Percentiles rank a stretch among this genome's conserved stretches.
Evolutionary conservation across 371 early-diverging fungal genomes (phyloP).

Genomic region (Syncephalastrum racemosum): DNA sequence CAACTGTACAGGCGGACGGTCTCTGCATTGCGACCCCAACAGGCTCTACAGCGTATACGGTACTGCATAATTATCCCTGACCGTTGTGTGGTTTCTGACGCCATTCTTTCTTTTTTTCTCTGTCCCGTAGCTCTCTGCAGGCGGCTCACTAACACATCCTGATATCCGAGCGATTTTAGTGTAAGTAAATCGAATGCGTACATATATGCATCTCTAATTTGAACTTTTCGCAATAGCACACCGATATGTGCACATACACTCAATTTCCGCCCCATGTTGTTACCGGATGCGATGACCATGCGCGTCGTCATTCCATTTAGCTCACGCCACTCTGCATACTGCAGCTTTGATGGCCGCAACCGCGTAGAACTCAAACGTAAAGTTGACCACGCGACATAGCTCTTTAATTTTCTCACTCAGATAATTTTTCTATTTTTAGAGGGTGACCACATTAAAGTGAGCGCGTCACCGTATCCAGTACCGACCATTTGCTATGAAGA

Average conservation of each 20-base stretch:
- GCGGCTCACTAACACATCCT: constrained; percentile 94
- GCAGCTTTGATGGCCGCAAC: constrained; percentile 88
- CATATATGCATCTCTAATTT: too few relatives aligned
- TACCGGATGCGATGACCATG: constrained; percentile 86
- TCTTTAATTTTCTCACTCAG: background rate
- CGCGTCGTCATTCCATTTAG: constrained; percentile 73
- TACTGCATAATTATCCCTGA: constrained; percentile 20
- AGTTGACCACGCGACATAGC: background rate
- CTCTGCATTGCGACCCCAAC: constrained; percentile 92
- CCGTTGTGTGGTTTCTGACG: background rate
- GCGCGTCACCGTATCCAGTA: constrained; percentile 81
- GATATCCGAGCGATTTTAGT: constrained; percentile 87
- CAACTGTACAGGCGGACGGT: constrained; percentile 89
- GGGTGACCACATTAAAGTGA: constrained; percentile 88
- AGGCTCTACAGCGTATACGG: constrained; percentile 93
- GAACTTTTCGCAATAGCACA: constrained; percentile 34
- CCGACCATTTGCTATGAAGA: constrained; percentile 80
- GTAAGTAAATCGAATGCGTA: too few relatives aligned
- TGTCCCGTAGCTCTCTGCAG: constrained; percentile 73
- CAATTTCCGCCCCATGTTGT: constrained; percentile 90
- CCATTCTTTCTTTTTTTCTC: background rate
- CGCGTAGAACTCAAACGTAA: constrained; percentile 78
- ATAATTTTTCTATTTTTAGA: constrained; percentile 30
- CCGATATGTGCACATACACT: constrained; percentile 96
- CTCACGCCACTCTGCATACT: constrained; percentile 73